phyloP scores from a whole-genome alignment of 768 basidiomycete species.

The Zangia roseola region DNA sequence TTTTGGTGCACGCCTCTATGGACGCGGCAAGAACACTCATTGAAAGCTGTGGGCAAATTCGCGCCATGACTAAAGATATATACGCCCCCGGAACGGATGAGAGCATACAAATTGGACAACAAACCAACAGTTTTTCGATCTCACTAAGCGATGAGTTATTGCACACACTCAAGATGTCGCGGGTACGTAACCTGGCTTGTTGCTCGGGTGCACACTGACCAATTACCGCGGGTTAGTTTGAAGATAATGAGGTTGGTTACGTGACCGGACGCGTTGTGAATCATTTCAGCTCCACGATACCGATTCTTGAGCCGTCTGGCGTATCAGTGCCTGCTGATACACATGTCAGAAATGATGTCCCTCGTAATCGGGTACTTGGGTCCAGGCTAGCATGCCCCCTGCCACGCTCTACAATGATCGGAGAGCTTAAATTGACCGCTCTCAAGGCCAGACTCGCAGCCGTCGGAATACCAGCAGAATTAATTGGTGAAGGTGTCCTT shows the following conservation, averaged over 20 bases:
- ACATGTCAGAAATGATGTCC: constrained; percentile 21
- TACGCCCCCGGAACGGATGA: constrained; percentile 77
- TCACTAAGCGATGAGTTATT: constrained; percentile 90
- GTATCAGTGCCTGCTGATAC: constrained; percentile 29
- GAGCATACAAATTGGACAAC: constrained; percentile 87
- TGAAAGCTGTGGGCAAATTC: constrained; percentile 77
- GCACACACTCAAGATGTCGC: constrained; percentile 77
- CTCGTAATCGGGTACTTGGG: constrained; percentile 50
- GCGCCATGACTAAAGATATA: constrained; percentile 91
- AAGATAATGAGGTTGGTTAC: constrained; percentile 95
- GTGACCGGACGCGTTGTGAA: constrained; percentile 85
- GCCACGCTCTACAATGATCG: constrained; percentile 93
- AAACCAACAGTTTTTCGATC: constrained; percentile 92
- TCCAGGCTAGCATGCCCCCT: constrained; percentile 65
- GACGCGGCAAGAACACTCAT: constrained; percentile 71
- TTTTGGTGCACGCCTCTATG: constrained; percentile 79
- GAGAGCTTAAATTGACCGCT: constrained; percentile 89
- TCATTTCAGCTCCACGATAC: constrained; percentile 85
- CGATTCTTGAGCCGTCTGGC: constrained; percentile 73
- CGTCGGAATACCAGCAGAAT: constrained; percentile 83
- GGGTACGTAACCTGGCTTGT: constrained; percentile 49
- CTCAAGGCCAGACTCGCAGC: constrained; percentile 78
- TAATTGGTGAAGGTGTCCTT: constrained; percentile 96
- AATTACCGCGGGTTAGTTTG: constrained; percentile 58
- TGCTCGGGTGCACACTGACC: constrained; percentile 1